phyloP scores from a whole-genome alignment of 306 rosid genomes.

The Vigna nakashimae region DNA sequence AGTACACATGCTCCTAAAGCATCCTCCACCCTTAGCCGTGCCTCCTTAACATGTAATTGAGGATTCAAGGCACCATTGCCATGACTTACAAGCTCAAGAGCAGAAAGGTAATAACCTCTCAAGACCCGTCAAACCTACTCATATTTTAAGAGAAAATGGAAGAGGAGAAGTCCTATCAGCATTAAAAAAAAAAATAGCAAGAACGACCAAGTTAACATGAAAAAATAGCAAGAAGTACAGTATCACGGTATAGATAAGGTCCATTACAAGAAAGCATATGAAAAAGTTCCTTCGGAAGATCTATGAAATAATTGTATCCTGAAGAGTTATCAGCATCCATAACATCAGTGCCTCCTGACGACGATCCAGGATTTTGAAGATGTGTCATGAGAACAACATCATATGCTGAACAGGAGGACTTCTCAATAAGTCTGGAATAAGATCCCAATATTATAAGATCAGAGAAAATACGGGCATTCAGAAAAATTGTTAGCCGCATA shows the following conservation, averaged over 20 bases:
- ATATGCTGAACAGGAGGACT: conserved; percentile 72
- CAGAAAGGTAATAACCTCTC: conserved; percentile 84
- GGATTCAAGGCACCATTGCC: conserved; percentile 50
- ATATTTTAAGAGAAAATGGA: conserved; percentile 7
- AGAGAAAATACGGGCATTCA: conserved; percentile 14
- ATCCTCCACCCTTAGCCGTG: conserved; percentile 87
- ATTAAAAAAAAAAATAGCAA: conserved; percentile 6
- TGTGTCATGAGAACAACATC: conserved; percentile 63
- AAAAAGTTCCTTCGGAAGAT: conserved; percentile 85
- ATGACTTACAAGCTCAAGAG: conserved; percentile 62
- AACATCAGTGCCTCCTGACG: conserved; percentile 60
- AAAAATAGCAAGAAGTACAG: conserved; percentile 39
- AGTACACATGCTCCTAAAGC: conserved; percentile 90
- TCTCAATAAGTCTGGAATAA: conserved; percentile 81
- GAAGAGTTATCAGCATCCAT: conserved; percentile 54
- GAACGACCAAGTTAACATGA: background rate
- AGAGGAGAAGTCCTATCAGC: conserved; percentile 34
- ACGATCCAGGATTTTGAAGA: conserved; percentile 60
- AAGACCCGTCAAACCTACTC: conserved; percentile 87
- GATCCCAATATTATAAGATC: conserved; percentile 35
- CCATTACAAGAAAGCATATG: conserved; percentile 93
- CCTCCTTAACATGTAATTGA: conserved; percentile 77
- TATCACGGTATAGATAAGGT: conserved; percentile 89
- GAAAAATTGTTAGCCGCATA: conserved; percentile 17
- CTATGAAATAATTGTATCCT: conserved; percentile 55